A percentile compares a stretch with the other conserved stretches of the same genome.
Conservation (phyloP, 768 basidiomycete species). For the Phylloporus sp. region DNA sequence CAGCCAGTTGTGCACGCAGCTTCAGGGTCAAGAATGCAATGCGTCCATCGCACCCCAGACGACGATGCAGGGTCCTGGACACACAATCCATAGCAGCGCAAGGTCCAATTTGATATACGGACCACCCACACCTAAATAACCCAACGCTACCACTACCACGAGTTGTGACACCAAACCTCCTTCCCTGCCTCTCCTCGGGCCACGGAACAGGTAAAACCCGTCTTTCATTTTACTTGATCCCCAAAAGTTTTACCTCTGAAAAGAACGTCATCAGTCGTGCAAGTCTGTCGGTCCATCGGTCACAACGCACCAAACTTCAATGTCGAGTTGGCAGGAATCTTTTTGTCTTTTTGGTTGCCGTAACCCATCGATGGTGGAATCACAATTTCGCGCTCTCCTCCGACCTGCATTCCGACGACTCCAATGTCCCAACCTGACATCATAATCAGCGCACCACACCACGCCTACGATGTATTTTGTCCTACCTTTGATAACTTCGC, state of each 20-base stretch:
- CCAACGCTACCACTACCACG: slow-evolving; percentile 15
- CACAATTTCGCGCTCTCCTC: slow-evolving; percentile 78
- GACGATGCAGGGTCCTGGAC: slow-evolving; percentile 18
- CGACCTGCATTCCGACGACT: slow-evolving; percentile 85
- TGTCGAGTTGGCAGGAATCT: slow-evolving; percentile 77
- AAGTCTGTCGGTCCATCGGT: not conserved
- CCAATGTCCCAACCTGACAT: slow-evolving; percentile 83
- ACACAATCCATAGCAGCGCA: slow-evolving; percentile 15
- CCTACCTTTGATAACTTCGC: slow-evolving; percentile 88
- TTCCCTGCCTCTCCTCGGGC: slow-evolving; percentile 7
- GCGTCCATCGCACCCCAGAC: slow-evolving; percentile 18
- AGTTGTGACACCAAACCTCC: slow-evolving; percentile 13
- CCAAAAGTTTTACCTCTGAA: slow-evolving; percentile 67
- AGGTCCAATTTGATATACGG: slow-evolving; percentile 28
- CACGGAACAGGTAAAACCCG: slow-evolving; percentile 8
- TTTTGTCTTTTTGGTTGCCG: slow-evolving; percentile 54
- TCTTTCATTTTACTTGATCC: slow-evolving; percentile 52
- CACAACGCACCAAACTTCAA: slow-evolving; percentile 67
- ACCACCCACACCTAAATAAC: slow-evolving; percentile 12
- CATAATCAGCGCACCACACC: slow-evolving; percentile 1
- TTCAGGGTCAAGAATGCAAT: slow-evolving; percentile 24
- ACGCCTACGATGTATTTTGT: not conserved
- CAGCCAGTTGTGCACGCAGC: slow-evolving; percentile 11
- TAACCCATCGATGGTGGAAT: slow-evolving; percentile 70
- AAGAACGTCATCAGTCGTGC: slow-evolving; percentile 10